These are phyloP conservation scores for Allium fistulosum DNA, from an alignment of 106 monocot species.

Conservation along the genomic window DNA sequence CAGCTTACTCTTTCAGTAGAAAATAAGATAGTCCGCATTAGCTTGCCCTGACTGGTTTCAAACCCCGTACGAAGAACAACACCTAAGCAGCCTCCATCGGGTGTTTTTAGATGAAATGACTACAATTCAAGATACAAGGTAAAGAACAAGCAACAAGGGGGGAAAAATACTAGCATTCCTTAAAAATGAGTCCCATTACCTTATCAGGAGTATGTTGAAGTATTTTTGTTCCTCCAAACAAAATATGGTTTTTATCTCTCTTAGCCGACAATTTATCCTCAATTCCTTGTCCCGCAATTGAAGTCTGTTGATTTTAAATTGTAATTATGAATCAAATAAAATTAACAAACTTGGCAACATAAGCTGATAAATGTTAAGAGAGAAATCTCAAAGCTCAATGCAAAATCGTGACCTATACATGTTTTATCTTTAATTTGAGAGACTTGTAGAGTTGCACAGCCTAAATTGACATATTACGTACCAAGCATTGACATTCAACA, in stretches of 20 bases:
- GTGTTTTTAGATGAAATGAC: slow-evolving; percentile 73
- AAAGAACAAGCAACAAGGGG: too few relatives aligned
- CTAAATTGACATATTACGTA: too few relatives aligned
- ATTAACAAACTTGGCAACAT: too few relatives aligned
- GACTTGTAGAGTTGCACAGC: too few relatives aligned
- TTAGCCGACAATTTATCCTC: slow-evolving; percentile 82
- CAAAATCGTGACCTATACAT: too few relatives aligned
- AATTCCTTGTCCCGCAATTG: slow-evolving; percentile 43
- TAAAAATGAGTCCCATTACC: slow-evolving; percentile 19
- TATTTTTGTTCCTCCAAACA: slow-evolving; percentile 99
- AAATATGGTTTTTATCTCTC: slow-evolving; percentile 78
- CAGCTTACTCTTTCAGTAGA: slow-evolving; percentile 85
- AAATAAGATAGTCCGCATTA: slow-evolving; percentile 97
- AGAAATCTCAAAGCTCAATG: too few relatives aligned
- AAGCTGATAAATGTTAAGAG: too few relatives aligned
- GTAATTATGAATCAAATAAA: too few relatives aligned
- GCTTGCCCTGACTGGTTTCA: slow-evolving; percentile 96
- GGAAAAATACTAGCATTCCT: too few relatives aligned
- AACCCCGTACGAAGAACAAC: slow-evolving; percentile 94
- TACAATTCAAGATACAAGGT: slow-evolving; percentile 14
- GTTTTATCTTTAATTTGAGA: too few relatives aligned
- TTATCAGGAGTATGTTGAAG: slow-evolving; percentile 96
- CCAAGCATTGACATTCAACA: too few relatives aligned
- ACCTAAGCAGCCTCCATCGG: slow-evolving; percentile 96
- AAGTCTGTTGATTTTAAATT: slow-evolving; percentile 25